Evolutionary conservation across 2,329 filamentous ascomycete species (phyloP).

Genomic region (Didymella pomorum): DNA sequence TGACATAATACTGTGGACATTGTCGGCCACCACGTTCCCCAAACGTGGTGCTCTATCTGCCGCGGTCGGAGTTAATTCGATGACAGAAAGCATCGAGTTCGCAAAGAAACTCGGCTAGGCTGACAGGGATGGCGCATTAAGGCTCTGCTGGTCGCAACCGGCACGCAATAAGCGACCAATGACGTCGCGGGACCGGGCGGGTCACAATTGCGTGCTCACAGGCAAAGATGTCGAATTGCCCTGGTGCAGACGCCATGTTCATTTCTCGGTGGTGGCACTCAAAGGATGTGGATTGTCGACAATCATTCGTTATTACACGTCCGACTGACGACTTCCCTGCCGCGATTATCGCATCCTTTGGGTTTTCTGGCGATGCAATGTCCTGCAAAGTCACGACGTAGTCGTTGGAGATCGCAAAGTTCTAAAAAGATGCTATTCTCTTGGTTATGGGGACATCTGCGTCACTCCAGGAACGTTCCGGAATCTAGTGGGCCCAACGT

Average conservation of each 20-base stretch:
- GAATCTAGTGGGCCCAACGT: slow-evolving; percentile 11
- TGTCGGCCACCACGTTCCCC: slow-evolving; percentile 14
- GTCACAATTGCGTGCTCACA: slow-evolving; percentile 47
- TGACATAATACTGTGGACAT: slow-evolving; percentile 38
- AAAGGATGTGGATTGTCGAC: not conserved
- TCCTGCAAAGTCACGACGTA: not conserved
- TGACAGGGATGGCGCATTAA: slow-evolving; percentile 38
- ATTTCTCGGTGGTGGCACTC: slow-evolving; percentile 10
- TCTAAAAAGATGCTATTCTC: not conserved
- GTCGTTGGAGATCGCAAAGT: slow-evolving; percentile 1
- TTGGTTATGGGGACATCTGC: slow-evolving; percentile 9
- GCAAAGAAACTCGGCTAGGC: slow-evolving; percentile 36
- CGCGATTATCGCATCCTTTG: slow-evolving; percentile 3
- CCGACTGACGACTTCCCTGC: slow-evolving; percentile 14
- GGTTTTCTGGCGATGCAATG: not conserved
- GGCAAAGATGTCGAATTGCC: slow-evolving; percentile 43
- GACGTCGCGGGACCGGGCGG: not conserved
- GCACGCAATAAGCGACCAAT: slow-evolving; percentile 34
- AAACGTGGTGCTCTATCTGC: slow-evolving; percentile 18
- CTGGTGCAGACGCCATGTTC: slow-evolving; percentile 16
- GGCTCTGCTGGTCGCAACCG: slow-evolving; percentile 30
- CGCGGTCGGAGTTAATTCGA: slow-evolving; percentile 23
- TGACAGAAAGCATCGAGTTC: slow-evolving; percentile 25
- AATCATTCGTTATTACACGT: slow-evolving; percentile 10
- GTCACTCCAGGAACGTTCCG: slow-evolving; percentile 19